Evolutionary conservation across 305 asterid species (phyloP), one percentile per base, ranked within the genome.

Genomic region (Ruellia speciosa): DNA sequence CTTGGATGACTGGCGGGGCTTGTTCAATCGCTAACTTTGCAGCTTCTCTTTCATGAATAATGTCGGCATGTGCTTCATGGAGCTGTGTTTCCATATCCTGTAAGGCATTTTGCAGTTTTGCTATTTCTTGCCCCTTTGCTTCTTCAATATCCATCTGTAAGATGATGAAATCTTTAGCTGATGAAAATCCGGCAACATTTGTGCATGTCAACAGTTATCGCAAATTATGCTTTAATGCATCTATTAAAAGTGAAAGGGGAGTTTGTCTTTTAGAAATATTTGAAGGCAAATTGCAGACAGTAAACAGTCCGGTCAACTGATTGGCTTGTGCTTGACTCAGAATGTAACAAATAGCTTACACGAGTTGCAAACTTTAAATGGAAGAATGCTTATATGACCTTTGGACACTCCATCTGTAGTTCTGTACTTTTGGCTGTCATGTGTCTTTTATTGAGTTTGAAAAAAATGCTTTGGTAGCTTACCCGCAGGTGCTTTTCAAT

Each of bases 1-100:
- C 95, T 73, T 79, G 78, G 82, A 90, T 78, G 68, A 90, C 87
- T 40, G 90, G 97, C 52, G 97, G 95, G 59, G 94, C 96, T 74
- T 87, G 83, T 75, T 85, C 97, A 55, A 87, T 85, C 63, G 97
- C 94, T 70, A 71, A 69, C 72, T 81, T 85, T 67, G 96, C 96
- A 43, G 96, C 85, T 76, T 87, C 96, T 75, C 75, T 81, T 74
- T 87, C 97, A 52, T 61, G 83, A 64, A 85, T 68, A 34, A 90
- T 75, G 34, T 81, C 81, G 34, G 79, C 72, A 43, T 72, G 83
- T 68, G 97, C 95, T 75, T 87, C 86, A 8, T 87, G 88, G 31
- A 90, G 81, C 72, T 87, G 76, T 4, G 62, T 73, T 70, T 87
- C 94, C 79, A 81, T 68, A 40, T 83, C 90, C 46, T 85, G 81